phyloP scores from a whole-genome alignment of 805 yeast species.

The Zygosaccharomyces lentus region DNA sequence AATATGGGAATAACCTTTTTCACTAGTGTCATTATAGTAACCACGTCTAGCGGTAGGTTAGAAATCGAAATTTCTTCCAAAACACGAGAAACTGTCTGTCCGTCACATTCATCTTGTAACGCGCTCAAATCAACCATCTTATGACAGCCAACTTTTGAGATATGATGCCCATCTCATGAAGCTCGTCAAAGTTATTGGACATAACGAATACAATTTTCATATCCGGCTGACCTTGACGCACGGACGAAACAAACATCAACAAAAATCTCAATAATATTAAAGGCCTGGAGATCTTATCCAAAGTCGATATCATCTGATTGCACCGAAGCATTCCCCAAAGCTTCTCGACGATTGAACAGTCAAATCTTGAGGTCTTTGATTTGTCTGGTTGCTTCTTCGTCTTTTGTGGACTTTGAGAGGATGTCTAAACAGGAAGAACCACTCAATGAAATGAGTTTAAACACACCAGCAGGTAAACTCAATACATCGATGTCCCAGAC shows the following conservation, averaged over 20 bases:
- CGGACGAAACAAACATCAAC: neutral
- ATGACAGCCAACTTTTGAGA: too few species aligned
- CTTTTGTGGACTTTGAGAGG: neutral
- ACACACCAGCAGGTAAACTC: conserved; percentile 18
- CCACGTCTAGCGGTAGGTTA: conserved; percentile 4
- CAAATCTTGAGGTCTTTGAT: neutral
- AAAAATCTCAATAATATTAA: neutral
- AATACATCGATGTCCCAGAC: neutral
- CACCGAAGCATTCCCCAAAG: neutral
- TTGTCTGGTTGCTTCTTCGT: neutral
- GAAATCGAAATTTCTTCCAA: conserved; percentile 1
- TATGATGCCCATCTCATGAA: neutral
- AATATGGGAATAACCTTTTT: conserved; percentile 21
- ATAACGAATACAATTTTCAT: neutral
- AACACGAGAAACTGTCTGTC: conserved; percentile 4
- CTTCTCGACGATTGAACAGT: neutral
- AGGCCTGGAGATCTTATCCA: neutral
- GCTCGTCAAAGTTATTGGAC: neutral
- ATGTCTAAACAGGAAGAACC: conserved; percentile 27
- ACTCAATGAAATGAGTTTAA: conserved; percentile 24
- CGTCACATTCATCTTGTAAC: conserved; percentile 5
- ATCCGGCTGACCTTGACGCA: neutral
- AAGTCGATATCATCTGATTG: neutral
- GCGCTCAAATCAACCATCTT: conserved; percentile 4
- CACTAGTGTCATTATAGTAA: conserved; percentile 7